Evolutionary conservation across 208 protist species (phyloP), one percentile per base, ranked within the genome.

Genomic region (Crithidia fasciculata): DNA sequence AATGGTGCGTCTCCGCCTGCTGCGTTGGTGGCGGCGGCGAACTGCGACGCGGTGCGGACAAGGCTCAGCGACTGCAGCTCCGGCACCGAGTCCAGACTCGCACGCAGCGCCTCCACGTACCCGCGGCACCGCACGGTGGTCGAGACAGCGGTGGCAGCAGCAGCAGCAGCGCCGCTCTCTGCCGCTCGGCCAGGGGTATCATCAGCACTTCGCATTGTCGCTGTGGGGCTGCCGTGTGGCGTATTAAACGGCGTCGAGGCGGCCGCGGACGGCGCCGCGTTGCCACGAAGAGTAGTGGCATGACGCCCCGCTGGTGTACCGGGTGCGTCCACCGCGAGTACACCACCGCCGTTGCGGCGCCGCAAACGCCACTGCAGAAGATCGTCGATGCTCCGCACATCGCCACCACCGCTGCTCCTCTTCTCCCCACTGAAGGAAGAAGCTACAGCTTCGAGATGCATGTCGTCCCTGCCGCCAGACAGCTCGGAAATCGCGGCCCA

Each of bases 281-380:
- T n/a, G n/a, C n/a, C n/a, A n/a, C n/a, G n/a, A n/a, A n/a, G n/a
- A n/a, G n/a, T n/a, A n/a, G n/a, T n/a, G n/a, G n/a, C n/a, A n/a
- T n/a, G n/a, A n/a, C n/a, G n/a, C n/a, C n/a, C n/a, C n/a, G n/a
- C n/a, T n/a, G n/a, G n/a, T n/a, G n/a, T n/a, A n/a, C n/a, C n/a
- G n/a, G n/a, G n/a, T n/a, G n/a, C n/a, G n/a, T n/a, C n/a, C n/a
- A n/a, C n/a, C n/a, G 8, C 6, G 15, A 3, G 39, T 57, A 15
- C 45, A 13, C 7, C 44, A 7, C 4, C n/a, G 41, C 37, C 60
- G 41, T 41, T 13, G 5, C 37, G 19, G 0, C 63, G 60, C 13
- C 44, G 47, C 54, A 80, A 18, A 5, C 76, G 61, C 76, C 76
- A 75, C 44, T 60, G 12, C 52, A 74, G 56, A 40, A 75, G 53